Base-by-base conservation (phyloP, 345 rosid species). In the Acer yangbiense region DNA sequence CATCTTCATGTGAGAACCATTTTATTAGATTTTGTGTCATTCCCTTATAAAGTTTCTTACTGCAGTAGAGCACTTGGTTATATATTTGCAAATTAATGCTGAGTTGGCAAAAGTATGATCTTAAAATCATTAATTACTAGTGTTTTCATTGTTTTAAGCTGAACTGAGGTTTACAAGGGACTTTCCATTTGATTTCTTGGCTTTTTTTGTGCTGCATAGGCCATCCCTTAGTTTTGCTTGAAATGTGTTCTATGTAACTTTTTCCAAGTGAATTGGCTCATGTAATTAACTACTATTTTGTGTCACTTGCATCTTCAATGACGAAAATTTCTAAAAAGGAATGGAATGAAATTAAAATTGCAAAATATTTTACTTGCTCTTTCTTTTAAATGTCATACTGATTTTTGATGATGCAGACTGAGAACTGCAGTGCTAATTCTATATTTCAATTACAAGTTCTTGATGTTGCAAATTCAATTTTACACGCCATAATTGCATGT, bases 241-340 rank as follows among this genome's bases (percentile, higher is more conserved):
- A 46, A 46, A 46, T 46, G 50, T 46, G 2, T 2, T 46, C 13
- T 43, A 8, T 23, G 18, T 23, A 64, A 29, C 18, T 13, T 64
- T 64, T 10, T 17, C 68, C 41, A 10, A 64, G 68, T 63, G 21
- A 64, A 23, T 64, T 23, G 23, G 25, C 29, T 2, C 4, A n/a
- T n/a, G 29, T 60, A 21, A 60, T n/a, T 21, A 60, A 54, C 58
- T 54, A 54, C n/a, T 54, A 16, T 54, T 43, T 43, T 13, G 18
- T 70, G 62, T 50, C 50, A 55, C 10, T 55, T 57, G 18, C 50
- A 55, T 72, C 25, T 72, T 55, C 13, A 39, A 54, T 71, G 74
- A 35, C n/a, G 20, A 20, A n/a, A 55, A 16, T 72, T 52, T 72
- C 18, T 17, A 18, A 50, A 35, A 71, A 18, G 27, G 41, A 18